Evolutionary conservation across 176 grass and related monocot genomes (phyloP).

Genomic region (Chrysopogon serrulatus): DNA sequence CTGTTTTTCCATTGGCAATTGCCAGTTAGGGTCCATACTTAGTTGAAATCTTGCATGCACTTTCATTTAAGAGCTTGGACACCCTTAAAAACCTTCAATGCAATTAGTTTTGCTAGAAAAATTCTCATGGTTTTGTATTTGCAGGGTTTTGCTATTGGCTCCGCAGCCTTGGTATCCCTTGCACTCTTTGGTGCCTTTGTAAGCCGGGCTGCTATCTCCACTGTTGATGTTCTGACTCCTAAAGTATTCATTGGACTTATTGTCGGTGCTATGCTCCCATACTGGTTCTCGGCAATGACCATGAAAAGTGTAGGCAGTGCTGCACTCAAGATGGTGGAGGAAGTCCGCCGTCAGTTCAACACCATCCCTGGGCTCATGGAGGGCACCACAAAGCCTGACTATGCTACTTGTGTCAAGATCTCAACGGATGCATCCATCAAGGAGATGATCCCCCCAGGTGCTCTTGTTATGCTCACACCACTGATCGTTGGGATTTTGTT

Average conservation of each 20-base stretch:
- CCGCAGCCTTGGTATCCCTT: constrained; percentile 81
- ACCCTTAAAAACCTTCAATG: neutral
- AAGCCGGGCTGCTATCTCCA: constrained; percentile 66
- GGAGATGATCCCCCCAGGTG: constrained; percentile 88
- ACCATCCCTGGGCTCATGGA: constrained; percentile 79
- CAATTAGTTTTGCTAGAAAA: neutral
- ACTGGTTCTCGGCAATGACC: constrained; percentile 93
- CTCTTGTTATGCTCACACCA: constrained; percentile 85
- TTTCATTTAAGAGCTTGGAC: neutral
- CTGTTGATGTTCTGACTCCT: constrained; percentile 77
- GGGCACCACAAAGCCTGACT: constrained; percentile 68
- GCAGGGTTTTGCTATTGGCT: constrained; percentile 86
- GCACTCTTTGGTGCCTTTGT: constrained; percentile 87
- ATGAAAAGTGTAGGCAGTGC: constrained; percentile 89
- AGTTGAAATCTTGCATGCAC: neutral
- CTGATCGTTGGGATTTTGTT: constrained; percentile 76
- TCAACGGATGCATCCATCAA: constrained; percentile 85
- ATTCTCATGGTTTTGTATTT: constrained; percentile 1
- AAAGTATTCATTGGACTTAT: constrained; percentile 85
- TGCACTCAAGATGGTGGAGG: constrained; percentile 85
- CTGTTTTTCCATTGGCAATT: neutral
- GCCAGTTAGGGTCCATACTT: neutral
- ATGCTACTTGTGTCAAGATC: constrained; percentile 81
- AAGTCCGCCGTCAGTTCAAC: constrained; percentile 85
- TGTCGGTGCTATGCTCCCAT: constrained; percentile 81